Evolutionary conservation across 2,329 filamentous ascomycete genomes (phyloP), one percentile per base, ranked within the genome.

Genomic region (Monilinia laxa): DNA sequence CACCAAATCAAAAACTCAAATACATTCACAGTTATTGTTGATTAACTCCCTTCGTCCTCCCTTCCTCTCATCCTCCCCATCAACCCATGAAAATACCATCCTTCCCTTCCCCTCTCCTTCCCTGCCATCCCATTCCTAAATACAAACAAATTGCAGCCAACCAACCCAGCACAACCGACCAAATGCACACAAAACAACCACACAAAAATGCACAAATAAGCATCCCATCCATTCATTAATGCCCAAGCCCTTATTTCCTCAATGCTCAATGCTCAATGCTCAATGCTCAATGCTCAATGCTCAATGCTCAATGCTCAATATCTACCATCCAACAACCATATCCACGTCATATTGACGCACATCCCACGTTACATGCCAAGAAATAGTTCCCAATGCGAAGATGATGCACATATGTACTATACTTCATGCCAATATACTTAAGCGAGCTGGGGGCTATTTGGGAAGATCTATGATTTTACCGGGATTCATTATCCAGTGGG

Each of bases 401-500:
- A 31, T 60, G 14, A 62, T 62, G 47, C 14, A 25, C n/a, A 28
- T 45, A 45, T 51, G 20, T 35, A 47, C 10, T 11, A 14, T 5
- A 16, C 42, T 28, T 23, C n/a, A 28, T 11, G n/a, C 25, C 6
- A 45, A 28, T n/a, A 45, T n/a, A 18, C 23, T 23, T n/a, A 16
- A 40, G 28, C n/a, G 53, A 51, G 42, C 28, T 56, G 40, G 42
- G 7, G 31, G 31, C 28, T 55, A 67, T 51, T 55, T 25, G 20
- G 82, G 82, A 23, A 86, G 80, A 71, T 96, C 90, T 78, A 96
- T 93, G 70, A 97, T 94, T 81, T 96, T 96, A 1, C 92, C 92
- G 0, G 93, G 93, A 72, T 97, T 97, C 85, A 97, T 86, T 66
- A 97, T 86, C 91, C 93, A 96, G 60, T 88, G 79, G 0, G 93